Conservation (phyloP, 257 asterid genomes). For the Nicotiana tomentosiformis region DNA sequence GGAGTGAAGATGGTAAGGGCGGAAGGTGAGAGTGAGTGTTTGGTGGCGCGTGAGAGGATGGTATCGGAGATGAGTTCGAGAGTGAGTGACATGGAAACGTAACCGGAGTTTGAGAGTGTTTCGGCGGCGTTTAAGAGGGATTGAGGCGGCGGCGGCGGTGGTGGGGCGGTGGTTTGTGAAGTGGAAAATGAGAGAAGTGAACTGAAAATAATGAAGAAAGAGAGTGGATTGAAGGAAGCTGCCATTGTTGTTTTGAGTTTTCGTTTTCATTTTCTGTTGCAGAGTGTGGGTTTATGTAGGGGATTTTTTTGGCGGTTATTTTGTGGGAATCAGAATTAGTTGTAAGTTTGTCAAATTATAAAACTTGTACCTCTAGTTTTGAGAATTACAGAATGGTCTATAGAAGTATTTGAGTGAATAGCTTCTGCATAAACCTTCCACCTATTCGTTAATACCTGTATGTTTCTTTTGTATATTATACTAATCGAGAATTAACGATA, state of each 20-base stretch:
- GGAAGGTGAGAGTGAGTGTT: conserved; percentile 13
- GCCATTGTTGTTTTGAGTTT: conserved; percentile 26
- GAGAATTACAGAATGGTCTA: too few relatives aligned
- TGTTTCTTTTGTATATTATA: too few relatives aligned
- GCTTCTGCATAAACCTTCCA: too few relatives aligned
- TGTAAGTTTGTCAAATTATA: background rate
- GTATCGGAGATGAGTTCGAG: conserved; percentile 38
- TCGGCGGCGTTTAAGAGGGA: conserved; percentile 59
- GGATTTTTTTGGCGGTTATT: background rate
- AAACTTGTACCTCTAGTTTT: background rate
- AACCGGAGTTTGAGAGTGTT: conserved; percentile 60
- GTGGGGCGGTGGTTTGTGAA: background rate
- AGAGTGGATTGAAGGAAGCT: conserved; percentile 9
- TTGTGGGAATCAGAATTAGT: background rate
- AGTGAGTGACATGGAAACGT: conserved; percentile 65
- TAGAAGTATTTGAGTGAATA: too few relatives aligned
- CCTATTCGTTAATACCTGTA: too few relatives aligned
- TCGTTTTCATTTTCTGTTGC: background rate
- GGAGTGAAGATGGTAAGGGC: conserved; percentile 72
- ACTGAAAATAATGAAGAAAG: conserved; percentile 20
- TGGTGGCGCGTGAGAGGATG: conserved; percentile 34
- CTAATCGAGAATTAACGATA: too few relatives aligned
- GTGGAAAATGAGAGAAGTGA: conserved; percentile 28
- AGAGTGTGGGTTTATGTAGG: background rate
- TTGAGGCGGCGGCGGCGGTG: conserved; percentile 6